Base-by-base conservation (phyloP, 768 basidiomycete species). In the Leucocoprinus birnbaumii region DNA sequence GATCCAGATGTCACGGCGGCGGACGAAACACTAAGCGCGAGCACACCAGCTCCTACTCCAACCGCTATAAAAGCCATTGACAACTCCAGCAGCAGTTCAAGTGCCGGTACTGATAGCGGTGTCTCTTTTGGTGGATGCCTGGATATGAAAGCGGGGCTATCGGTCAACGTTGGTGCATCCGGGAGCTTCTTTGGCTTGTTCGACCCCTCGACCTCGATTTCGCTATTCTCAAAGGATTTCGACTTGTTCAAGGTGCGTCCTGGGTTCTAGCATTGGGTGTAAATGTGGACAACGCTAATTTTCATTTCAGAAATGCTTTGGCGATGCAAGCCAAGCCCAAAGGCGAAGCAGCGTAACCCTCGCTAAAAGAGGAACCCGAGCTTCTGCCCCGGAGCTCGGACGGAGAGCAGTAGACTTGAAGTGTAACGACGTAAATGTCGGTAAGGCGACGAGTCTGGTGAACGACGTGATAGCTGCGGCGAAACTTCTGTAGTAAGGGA, bases 101-200 rank as follows among this genome's bases (percentile, higher is more conserved):
- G n/a, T 26, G 10, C 13, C 19, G 35, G 35, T 22, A 24, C 5
- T 31, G 34, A 11, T 16, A 19, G 5, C 6, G 52, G 25, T 18
- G 56, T 34, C 2, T 42, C 25, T 5, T 58, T 56, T 38, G 58
- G 58, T 13, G 75, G 74, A 0, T 76, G 77, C 63, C 58, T 75
- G 38, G 66, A 69, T n/a, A 58, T 74, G 38, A 62, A 59, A 24
- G 66, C 71, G 0, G 70, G 60, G 0, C 51, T 79, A 25, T 64
- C 65, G 43, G 72, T 75, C 34, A 73, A 71, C 55, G 73, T 70
- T 18, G 74, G 74, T 2, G 77, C 75, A 3, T 61, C 68, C 37
- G 74, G 65, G 4, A 55, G 61, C 25, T 75, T 79, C 63, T 77
- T 77, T 55, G 66, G 66, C 4, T 53, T 79, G 1, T 77, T 78